phyloP scores from a whole-genome alignment of 2,329 filamentous ascomycete species.

The Rhynchosporium secalis region DNA sequence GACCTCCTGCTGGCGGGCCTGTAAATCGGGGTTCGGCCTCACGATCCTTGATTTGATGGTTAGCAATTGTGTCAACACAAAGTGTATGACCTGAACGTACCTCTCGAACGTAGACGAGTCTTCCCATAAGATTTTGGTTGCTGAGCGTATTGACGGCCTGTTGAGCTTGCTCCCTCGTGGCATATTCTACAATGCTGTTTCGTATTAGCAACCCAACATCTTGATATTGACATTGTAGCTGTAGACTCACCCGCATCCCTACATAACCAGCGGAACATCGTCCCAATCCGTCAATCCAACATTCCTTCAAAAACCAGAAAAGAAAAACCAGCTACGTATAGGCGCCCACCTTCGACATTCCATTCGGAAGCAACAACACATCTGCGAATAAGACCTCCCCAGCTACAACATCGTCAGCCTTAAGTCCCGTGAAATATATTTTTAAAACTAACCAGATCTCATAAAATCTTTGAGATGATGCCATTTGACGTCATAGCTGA shows the following conservation, averaged over 20 bases:
- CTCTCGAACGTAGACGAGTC: constrained; percentile 98
- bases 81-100: constrained; percentile 51
- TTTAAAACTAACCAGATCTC: constrained; percentile 80
- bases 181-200: constrained; percentile 98
- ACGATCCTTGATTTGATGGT: constrained; percentile 66
- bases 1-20: constrained; percentile 64
- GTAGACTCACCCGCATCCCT: constrained; percentile 96
- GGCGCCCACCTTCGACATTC: constrained; percentile 99
- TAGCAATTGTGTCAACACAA: background rate
- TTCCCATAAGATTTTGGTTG: constrained; percentile 98
- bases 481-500: constrained; percentile 99
- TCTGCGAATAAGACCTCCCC: constrained; percentile 99
- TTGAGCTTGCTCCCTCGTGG: constrained; percentile 98
- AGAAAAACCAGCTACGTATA: constrained; percentile 76
- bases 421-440: constrained; percentile 36
- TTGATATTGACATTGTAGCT: background rate
- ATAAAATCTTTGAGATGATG: constrained; percentile 99
- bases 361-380: constrained; percentile 98
- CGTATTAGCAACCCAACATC: constrained; percentile 15
- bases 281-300: constrained; percentile 99
- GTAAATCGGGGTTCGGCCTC: constrained; percentile 97
- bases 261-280: constrained; percentile 84
- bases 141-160: constrained; percentile 95
- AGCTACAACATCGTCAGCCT: constrained; percentile 61
- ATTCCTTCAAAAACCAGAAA: constrained; percentile 72